phyloP scores from a whole-genome alignment of 805 yeast species.

The Hanseniaspora taiwanica region DNA sequence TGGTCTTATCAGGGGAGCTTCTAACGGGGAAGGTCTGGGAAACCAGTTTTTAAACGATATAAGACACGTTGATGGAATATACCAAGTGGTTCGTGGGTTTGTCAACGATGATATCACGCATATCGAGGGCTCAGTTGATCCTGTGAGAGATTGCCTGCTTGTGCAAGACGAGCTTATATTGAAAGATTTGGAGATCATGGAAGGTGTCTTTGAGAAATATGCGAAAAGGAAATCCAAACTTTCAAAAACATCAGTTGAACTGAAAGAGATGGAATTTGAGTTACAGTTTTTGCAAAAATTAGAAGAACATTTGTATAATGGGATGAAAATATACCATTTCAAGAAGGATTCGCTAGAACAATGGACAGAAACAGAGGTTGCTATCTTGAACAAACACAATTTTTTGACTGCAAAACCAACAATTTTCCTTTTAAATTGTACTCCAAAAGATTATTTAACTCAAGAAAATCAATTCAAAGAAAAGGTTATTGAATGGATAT shows the following conservation, averaged over 20 bases:
- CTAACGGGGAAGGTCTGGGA: constrained; percentile 76
- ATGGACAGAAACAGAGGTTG: constrained; percentile 56
- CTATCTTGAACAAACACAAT: constrained; percentile 53
- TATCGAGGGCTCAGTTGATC: constrained; percentile 59
- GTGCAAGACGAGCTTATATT: constrained; percentile 64
- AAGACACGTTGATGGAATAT: constrained; percentile 68
- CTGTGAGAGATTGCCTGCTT: constrained; percentile 61
- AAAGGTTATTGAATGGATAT: constrained; percentile 53
- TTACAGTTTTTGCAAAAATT: constrained; percentile 26
- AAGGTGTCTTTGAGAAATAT: constrained; percentile 40
- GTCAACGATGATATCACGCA: constrained; percentile 67
- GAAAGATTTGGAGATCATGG: constrained; percentile 62
- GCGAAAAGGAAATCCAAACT: constrained; percentile 28
- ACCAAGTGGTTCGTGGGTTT: constrained; percentile 67
- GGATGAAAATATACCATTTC: constrained; percentile 42
- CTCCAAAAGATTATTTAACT: constrained; percentile 49
- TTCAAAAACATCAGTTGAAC: constrained; percentile 33
- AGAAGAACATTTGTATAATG: constrained; percentile 39
- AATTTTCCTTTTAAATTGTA: constrained; percentile 60
- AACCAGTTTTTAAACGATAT: constrained; percentile 70
- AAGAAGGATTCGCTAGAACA: constrained; percentile 28
- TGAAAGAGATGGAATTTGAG: constrained; percentile 32
- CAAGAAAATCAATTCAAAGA: constrained; percentile 37
- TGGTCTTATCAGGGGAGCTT: constrained; percentile 70
- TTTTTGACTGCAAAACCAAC: constrained; percentile 85